Base-by-base conservation (phyloP, 306 rosid species). In the Begonia loranthoides region DNA sequence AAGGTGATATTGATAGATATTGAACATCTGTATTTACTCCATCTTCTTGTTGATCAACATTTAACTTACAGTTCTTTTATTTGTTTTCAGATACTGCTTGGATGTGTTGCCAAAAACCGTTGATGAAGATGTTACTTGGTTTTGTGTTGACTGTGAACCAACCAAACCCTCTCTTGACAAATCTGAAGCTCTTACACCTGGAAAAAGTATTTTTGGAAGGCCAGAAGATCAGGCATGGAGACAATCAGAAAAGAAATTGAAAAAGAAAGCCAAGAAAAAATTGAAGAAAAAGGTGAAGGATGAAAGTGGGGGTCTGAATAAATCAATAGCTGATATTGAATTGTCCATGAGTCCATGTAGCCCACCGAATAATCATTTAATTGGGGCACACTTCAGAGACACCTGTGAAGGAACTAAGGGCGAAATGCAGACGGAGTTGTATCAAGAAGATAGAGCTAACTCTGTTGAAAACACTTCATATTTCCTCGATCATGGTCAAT, bases 71-170 rank as follows among this genome's bases (percentile, higher is more conserved):
- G 22, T 19, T 2, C 22, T 19, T 47, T 15, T 49, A 14, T 41
- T 34, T 12, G 16, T 17, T 58, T 49, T 10, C 74, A 85, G 87
- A 59, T 85, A 85, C 65, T 81, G 95, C 76, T 58, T 76, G 22
- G 68, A 69, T 24, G 68, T 48, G 14, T 12, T 49, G 46, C 84
- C 84, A 50, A 58, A 66, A 50, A 19, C 34, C 55, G 43, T 65
- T 19, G 21, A 19, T 40, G 74, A 70, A 36, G 55, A 66, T n/a
- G 67, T 70, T 62, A 55, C 62, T 43, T 89, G 95, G 97, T 65
- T 58, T 61, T 89, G 97, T 73, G 87, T 67, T 65, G 84, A 82
- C 40, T 89, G 97, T 48, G 72, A 68, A 67, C 53, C 64, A 55
- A 45, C 46, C 50, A 55, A 47, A 19, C 62, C 51, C 41, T 55